Evolutionary conservation across 1,284 basidiomycete genomes (phyloP).

Genomic region (Vanrija humicola): DNA sequence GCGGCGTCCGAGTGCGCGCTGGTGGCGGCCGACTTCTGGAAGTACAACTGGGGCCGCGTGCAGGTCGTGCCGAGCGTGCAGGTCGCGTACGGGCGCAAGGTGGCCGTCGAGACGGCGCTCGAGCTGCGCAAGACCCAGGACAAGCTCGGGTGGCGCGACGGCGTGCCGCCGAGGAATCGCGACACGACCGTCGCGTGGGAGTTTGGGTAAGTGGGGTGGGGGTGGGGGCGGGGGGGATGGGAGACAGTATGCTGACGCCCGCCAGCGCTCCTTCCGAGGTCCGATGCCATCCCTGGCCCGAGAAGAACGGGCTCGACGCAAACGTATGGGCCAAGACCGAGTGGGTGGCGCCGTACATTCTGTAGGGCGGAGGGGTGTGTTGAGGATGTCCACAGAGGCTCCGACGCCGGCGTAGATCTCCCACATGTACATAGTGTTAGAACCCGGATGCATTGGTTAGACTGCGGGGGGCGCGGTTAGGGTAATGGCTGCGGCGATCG

Average conservation of each 20-base stretch:
- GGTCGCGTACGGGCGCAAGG: slow-evolving; percentile 44
- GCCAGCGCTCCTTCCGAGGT: slow-evolving; percentile 43
- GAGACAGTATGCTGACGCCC: slow-evolving; percentile 1
- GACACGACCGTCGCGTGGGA: slow-evolving; percentile 25
- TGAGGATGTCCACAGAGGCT: too few relatives aligned
- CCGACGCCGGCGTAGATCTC: too few relatives aligned
- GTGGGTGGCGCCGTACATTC: slow-evolving; percentile 42
- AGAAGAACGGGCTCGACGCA: slow-evolving; percentile 40
- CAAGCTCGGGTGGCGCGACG: slow-evolving; percentile 36
- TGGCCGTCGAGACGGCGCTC: slow-evolving; percentile 30
- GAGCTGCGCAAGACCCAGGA: slow-evolving; percentile 24
- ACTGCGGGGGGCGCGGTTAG: too few relatives aligned
- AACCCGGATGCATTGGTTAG: too few relatives aligned
- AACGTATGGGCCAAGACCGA: slow-evolving; percentile 48
- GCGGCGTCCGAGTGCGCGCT: slow-evolving; percentile 45
- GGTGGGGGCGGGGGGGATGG: too few relatives aligned
- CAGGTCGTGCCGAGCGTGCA: slow-evolving; percentile 47
- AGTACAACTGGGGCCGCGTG: slow-evolving; percentile 35
- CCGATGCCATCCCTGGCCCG: slow-evolving; percentile 50
- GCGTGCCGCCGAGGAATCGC: slow-evolving; percentile 29
- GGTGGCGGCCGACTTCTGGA: slow-evolving; percentile 47
- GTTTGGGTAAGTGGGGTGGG: slow-evolving; percentile 22
- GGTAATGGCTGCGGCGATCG: too few relatives aligned
- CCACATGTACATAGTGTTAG: too few relatives aligned
- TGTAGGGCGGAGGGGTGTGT: background rate